Percentiles rank a stretch among this genome's conserved stretches.
Conservation (phyloP, 805 yeast species). For the Schwanniomyces polymorphus region DNA sequence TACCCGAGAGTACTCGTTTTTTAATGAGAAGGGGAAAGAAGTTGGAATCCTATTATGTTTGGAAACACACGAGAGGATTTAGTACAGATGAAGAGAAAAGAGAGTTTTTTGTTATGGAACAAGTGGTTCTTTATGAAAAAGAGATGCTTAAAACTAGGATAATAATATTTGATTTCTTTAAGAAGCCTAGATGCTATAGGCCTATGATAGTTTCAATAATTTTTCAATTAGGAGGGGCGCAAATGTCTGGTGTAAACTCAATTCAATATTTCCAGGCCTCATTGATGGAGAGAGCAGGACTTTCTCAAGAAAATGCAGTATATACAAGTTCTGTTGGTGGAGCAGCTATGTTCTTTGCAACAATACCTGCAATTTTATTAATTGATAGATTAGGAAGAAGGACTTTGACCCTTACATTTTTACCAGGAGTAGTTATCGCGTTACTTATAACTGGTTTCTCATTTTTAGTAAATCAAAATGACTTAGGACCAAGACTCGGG, state of each 20-base stretch:
- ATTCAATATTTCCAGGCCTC: not conserved
- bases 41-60: not conserved
- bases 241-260: not conserved
- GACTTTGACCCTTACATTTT: conserved; percentile 12
- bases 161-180: not conserved
- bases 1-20: not conserved
- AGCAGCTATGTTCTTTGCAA: conserved; percentile 4
- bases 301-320: not conserved
- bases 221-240: not conserved
- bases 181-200: not conserved
- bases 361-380: conserved; percentile 33
- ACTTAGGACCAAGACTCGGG: not conserved
- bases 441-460: not conserved
- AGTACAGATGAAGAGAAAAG: not conserved
- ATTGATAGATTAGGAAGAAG: conserved; percentile 36
- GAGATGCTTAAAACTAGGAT: not conserved
- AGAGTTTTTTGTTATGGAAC: not conserved
- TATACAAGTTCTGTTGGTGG: not conserved
- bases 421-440: not conserved
- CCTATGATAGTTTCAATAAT: not conserved
- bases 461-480: not conserved
- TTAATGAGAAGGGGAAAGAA: not conserved
- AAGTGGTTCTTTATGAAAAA: not conserved
- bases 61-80: not conserved
- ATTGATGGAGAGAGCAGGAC: not conserved